These are phyloP conservation scores for Aechmea fasciata DNA, from an alignment of 176 grass and related monocot species.

Conservation along the genomic window DNA sequence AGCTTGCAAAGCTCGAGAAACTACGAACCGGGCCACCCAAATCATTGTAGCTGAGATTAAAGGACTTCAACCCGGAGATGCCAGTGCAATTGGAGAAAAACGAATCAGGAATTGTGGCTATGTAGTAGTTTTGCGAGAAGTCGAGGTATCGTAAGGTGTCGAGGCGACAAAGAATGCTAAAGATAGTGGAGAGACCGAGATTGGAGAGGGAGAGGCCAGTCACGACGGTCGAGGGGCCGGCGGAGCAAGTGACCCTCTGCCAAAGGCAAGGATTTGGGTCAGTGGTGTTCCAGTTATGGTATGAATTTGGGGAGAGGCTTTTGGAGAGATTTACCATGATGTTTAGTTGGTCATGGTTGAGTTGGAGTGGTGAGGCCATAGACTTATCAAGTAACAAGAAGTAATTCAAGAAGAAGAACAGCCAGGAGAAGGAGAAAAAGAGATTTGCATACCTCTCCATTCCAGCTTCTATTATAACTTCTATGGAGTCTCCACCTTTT, in stretches of 20 bases:
- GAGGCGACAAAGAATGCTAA: constrained; percentile 32
- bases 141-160: constrained; percentile 33
- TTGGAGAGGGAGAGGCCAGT: constrained; percentile 15
- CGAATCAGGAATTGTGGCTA: constrained; percentile 7
- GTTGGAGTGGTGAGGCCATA: background rate
- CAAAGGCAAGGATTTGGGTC: constrained; percentile 12
- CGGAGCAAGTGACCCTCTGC: background rate
- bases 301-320: background rate
- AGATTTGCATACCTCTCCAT: constrained; percentile 6
- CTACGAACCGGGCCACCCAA: background rate
- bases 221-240: constrained; percentile 2
- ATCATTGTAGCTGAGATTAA: constrained; percentile 41
- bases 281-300: background rate
- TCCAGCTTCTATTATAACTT: no score
- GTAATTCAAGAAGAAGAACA: background rate
- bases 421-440: background rate
- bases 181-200: constrained; percentile 20
- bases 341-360: background rate
- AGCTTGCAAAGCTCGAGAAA: constrained; percentile 23
- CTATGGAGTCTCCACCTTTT: background rate
- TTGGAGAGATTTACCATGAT: background rate
- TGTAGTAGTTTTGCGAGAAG: constrained; percentile 31
- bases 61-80: constrained; percentile 2
- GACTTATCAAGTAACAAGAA: background rate
- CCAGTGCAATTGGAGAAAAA: constrained; percentile 32